Base-by-base conservation (phyloP, 768 basidiomycete species). In the Leccinum imitatum region DNA sequence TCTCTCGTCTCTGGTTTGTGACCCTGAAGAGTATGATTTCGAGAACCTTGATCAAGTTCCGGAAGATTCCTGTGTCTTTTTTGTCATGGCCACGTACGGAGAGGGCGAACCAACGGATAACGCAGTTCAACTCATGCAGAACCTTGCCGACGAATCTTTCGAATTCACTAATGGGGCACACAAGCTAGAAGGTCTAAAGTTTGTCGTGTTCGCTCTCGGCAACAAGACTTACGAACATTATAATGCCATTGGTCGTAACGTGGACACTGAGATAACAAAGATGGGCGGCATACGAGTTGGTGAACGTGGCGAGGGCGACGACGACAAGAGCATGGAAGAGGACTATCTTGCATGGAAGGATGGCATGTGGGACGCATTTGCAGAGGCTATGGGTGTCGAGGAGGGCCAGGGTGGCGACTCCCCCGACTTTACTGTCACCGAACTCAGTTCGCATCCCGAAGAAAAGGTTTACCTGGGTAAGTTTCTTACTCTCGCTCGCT, bases 321-420 rank as follows among this genome's bases (percentile, higher is more conserved):
- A 99, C 70, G 97, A 99, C 76, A 97, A 97, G 81, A 94, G 91
- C 71, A 98, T 99, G 95, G 96, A 99, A 74, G 96, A 99, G 78
- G 96, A 99, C 75, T 99, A 98, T 73, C 84, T 99, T 13, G 95
- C 93, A 68, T 99, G 96, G 96, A 99, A 98, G 75, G 96, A 99
- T 70, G 83, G 82, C 66, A 95, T 98, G 95, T 98, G 95, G 91
- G 87, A 90, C 17, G 86, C 87, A 5, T 92, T 98, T 61, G 82
- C 94, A n/a, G 73, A 80, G 57, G 83, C 83, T 21, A 83, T 98
- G 83, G 82, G 83, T 55, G 93, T 97, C 54, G 95, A 98, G 74
- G 97, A 98, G 73, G 96, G 97, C 39, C 95, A 95, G 66, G 93
- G 93, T 54, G 95, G 93, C 54, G 96, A 99, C 71, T 85, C 90